Percentiles rank a stretch among this genome's conserved stretches.
Conservation (phyloP, 257 asterid genomes). For the Orobanche coerulescens region DNA sequence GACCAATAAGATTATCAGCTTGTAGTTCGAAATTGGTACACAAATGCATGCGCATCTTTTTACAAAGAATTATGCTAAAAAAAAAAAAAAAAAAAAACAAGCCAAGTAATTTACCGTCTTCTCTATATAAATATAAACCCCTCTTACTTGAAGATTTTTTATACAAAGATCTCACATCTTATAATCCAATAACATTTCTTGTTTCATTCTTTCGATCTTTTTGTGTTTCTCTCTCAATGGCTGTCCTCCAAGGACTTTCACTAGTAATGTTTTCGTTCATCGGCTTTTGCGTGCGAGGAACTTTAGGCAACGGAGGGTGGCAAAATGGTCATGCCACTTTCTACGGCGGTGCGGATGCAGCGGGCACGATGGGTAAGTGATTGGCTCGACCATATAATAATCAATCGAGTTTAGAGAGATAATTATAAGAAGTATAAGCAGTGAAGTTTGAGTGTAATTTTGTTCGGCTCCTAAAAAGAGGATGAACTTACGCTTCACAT, state of each 20-base stretch:
- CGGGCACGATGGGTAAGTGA: conserved; percentile 81
- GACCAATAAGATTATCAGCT: conserved; percentile 36
- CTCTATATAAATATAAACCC: conserved; percentile 34
- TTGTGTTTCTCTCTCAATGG: conserved; percentile 44
- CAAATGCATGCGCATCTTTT: conserved; percentile 45
- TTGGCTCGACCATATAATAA: no score
- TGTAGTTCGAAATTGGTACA: conserved; percentile 38
- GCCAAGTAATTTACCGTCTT: not conserved
- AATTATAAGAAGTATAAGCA: no score
- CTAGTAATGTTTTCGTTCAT: conserved; percentile 24
- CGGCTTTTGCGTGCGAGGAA: conserved; percentile 15
- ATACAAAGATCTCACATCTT: not conserved
- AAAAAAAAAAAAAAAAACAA: no score
- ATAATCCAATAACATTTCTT: no score
- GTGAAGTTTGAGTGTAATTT: no score
- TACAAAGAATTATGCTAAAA: no score
- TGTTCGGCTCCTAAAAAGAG: no score
- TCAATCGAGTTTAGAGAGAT: no score
- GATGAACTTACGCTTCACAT: no score
- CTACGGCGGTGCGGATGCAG: conserved; percentile 75
- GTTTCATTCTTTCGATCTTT: no score
- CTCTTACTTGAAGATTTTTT: not conserved
- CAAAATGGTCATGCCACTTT: conserved; percentile 49
- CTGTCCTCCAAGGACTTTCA: conserved; percentile 19
- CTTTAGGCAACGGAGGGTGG: conserved; percentile 56